phyloP scores from a whole-genome alignment of 768 basidiomycete genomes.

The Mycena polygramma region DNA sequence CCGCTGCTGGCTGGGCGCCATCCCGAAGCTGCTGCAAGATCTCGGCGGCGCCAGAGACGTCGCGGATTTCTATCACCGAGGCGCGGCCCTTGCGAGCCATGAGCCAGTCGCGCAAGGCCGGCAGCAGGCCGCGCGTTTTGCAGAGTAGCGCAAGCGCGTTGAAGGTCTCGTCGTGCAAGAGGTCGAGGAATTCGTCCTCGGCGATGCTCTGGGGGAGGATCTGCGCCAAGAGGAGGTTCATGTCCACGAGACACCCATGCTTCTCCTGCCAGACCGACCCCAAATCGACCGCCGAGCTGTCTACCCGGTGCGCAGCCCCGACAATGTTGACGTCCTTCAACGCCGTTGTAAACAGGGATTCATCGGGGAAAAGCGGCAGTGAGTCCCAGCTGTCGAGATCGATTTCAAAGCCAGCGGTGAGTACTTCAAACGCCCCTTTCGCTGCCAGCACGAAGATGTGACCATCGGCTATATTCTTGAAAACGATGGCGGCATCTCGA shows the following conservation, averaged over 20 bases:
- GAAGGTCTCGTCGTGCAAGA: constrained; percentile 34
- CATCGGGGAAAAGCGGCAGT: constrained; percentile 26
- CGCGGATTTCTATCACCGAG: constrained; percentile 29
- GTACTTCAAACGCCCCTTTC: constrained; percentile 32
- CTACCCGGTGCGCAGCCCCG: constrained; percentile 23
- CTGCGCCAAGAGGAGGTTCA: constrained; percentile 32
- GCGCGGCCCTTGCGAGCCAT: constrained; percentile 32
- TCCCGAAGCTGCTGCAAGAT: constrained; percentile 29
- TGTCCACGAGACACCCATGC: constrained; percentile 30
- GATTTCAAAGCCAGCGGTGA: constrained; percentile 29
- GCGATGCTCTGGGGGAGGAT: constrained; percentile 30
- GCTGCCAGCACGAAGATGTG: constrained; percentile 30
- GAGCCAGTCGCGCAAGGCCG: constrained; percentile 32
- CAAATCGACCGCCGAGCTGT: constrained; percentile 27
- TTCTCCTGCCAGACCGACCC: constrained; percentile 35
- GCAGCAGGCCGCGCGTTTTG: constrained; percentile 32
- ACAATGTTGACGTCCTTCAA: constrained; percentile 36
- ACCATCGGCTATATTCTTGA: constrained; percentile 19
- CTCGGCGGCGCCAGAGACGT: constrained; percentile 31
- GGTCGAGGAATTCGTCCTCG: constrained; percentile 32
- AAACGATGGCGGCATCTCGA: constrained; percentile 34
- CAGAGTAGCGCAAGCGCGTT: constrained; percentile 31
- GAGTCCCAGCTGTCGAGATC: constrained; percentile 31
- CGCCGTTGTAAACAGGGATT: constrained; percentile 20
- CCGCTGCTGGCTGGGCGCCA: not conserved